Base-by-base conservation (phyloP, 1,284 basidiomycete species). In the Anthracocystis setariae region DNA sequence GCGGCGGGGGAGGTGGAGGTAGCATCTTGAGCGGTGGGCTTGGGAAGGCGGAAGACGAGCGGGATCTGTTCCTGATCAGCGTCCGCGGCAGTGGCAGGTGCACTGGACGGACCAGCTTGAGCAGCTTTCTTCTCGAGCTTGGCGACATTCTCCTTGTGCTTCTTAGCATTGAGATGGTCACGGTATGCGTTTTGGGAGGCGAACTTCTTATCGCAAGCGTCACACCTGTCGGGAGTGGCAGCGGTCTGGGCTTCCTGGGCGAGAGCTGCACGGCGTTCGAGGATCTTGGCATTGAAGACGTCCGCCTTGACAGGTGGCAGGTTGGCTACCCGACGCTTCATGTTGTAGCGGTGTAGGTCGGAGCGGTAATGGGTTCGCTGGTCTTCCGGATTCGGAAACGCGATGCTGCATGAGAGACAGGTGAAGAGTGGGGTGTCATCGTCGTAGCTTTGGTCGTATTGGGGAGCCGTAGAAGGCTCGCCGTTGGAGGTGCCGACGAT, bases 331-430 rank as follows among this genome's bases (percentile, higher is more conserved):
- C 94, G 89, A 70, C 96, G 90, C 51, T 97, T 97, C 90, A 97
- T 94, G 84, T 99, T 99, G 85, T 98, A 99, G 51, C 94, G 87
- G 85, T 98, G 96, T 83, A 92, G 90, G 84, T 99, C 96, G 35
- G 93, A 93, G 73, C 89, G 89, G 84, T 96, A 98, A 83, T 99
- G 96, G 0, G 86, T 85, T 66, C 96, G 88, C 85, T 98, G 96
- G 53, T 93, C 92, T 50, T 91, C 89, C 10, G 93, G 89, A 23
- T 90, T 88, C 49, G 87, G 84, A 83, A 97, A 98, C 1, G 92
- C 94, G 78, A 98, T 91, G 7, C 90, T 87, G 84, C 95, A 99
- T 73, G 93, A 92, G 20, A 96, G 86, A 78, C 95, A 99, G 53
- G 95, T 95, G 84, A 73, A 82, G 40, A 82, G 73, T 5, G 70